Base-by-base conservation (phyloP, 2,329 filamentous ascomycete genomes). In the Ambrosiella cleistominuta region DNA sequence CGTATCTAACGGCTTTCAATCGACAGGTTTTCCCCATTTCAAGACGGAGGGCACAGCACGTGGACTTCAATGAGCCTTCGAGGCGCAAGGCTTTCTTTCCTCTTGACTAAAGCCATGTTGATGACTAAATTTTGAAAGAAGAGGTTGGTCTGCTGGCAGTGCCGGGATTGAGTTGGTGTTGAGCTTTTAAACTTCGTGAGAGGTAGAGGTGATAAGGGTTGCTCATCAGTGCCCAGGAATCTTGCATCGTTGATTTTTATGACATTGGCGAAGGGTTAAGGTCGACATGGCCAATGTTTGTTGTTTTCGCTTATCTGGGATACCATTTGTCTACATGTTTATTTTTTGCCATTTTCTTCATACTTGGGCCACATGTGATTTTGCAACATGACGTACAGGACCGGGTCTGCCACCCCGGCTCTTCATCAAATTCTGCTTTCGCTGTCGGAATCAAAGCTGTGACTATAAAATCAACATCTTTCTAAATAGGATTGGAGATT, bases 21-120 rank as follows among this genome's bases (percentile, higher is more conserved):
- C 36, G 42, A 27, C 54, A 82, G 79, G 72, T 82, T 27, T 82
- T 82, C 62, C 79, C 79, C 6, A 55, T 74, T 8, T 74, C 75
- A 0, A 71, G 86, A 66, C 77, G 87, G 66, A 75, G 76, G 65
- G 73, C 76, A 53, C 79, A 85, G 62, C 70, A 85, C 38, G 78
- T 90, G 56, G 89, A 89, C 0, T 88, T 88, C 2, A 89, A 90
- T 11, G 81, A 96, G 11, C 35, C 56, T 13, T 37, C 47, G 49
- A 61, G 56, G 59, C 45, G 51, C 52, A 61, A 58, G 39, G 45
- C 51, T n/a, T 61, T 57, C 56, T 61, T 58, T 19, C 58, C 58
- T 12, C 37, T 60, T 13, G 54, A 57, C 19, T 60, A 51, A 51
- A 19, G 19, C 15, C 35, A n/a, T 47, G 11, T 47, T 42, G 40